phyloP scores from a whole-genome alignment of 148 eudicot species.

The Rhododendron kiyosumense region DNA sequence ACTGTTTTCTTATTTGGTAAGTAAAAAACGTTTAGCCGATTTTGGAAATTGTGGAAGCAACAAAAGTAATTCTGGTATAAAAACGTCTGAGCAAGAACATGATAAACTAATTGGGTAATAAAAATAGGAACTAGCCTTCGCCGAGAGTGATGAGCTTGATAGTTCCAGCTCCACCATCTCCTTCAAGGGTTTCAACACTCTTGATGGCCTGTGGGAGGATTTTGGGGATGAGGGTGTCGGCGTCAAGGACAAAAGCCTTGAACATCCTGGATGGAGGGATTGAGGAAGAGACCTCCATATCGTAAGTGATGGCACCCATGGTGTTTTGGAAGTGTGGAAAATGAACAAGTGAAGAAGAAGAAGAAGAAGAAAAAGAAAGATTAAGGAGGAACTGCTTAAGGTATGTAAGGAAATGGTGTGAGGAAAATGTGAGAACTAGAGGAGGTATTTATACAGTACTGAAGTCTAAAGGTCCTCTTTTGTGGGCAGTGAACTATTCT shows the following conservation, averaged over 20 bases:
- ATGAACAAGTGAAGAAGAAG: neutral
- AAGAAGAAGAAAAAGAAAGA: conserved; percentile 6
- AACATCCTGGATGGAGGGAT: conserved; percentile 23
- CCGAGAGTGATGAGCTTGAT: conserved; percentile 21
- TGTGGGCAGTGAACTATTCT: neutral
- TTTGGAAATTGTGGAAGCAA: neutral
- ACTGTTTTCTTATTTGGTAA: no score
- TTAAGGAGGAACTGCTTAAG: neutral
- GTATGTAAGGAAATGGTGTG: neutral
- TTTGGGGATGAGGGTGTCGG: conserved; percentile 28
- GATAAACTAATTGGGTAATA: no score
- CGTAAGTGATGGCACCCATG: neutral
- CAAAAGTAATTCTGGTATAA: no score
- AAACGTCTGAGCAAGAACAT: no score
- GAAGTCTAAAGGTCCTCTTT: neutral
- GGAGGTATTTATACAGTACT: neutral
- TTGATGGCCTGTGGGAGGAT: conserved; percentile 28
- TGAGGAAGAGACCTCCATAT: conserved; percentile 5
- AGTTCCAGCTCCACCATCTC: conserved; percentile 12
- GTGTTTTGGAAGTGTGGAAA: neutral
- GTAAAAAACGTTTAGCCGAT: no score
- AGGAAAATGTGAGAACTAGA: neutral
- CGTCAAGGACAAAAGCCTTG: conserved; percentile 25
- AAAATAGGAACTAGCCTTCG: conserved; percentile 16
- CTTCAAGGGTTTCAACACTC: conserved; percentile 15